These are phyloP conservation scores for Coleophoma eucalyptorum DNA, from an alignment of 2,329 filamentous ascomycete genomes.

Conservation along the genomic window DNA sequence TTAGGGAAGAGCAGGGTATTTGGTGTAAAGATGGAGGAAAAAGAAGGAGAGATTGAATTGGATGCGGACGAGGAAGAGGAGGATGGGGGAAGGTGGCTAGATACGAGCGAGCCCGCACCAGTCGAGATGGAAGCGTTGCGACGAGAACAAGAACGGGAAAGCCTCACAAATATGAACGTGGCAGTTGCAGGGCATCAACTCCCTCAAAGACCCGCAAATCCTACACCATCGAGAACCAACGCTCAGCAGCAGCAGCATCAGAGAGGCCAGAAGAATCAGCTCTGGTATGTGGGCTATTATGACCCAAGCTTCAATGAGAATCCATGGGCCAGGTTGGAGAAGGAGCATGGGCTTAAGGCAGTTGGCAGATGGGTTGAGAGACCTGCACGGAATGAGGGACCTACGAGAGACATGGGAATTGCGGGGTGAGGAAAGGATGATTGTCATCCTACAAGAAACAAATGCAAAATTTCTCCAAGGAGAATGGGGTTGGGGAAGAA, in stretches of 20 bases:
- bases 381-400: background rate
- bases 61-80: conserved; percentile 15
- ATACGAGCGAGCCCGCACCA: conserved; percentile 24
- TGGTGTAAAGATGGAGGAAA: conserved; percentile 8
- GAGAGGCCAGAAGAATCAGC: conserved; percentile 34
- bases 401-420: background rate
- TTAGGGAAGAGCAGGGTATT: conserved; percentile 23
- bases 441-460: too few relatives aligned
- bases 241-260: background rate
- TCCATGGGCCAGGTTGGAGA: conserved; percentile 62
- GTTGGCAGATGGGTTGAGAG: conserved; percentile 41
- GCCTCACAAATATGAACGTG: conserved; percentile 11
- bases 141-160: conserved; percentile 21
- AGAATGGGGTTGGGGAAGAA: too few relatives aligned
- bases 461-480: too few relatives aligned
- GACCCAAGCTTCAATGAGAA: conserved; percentile 67
- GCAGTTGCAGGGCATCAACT: background rate
- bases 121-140: conserved; percentile 29
- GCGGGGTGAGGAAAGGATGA: too few relatives aligned
- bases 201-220: conserved; percentile 6
- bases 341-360: conserved; percentile 36
- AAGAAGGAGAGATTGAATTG: conserved; percentile 20
- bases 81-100: conserved; percentile 13
- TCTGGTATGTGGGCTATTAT: conserved; percentile 67
- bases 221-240: background rate